Evolutionary conservation across 768 basidiomycete genomes (phyloP).

Genomic region (Hirschioporus abietinus): DNA sequence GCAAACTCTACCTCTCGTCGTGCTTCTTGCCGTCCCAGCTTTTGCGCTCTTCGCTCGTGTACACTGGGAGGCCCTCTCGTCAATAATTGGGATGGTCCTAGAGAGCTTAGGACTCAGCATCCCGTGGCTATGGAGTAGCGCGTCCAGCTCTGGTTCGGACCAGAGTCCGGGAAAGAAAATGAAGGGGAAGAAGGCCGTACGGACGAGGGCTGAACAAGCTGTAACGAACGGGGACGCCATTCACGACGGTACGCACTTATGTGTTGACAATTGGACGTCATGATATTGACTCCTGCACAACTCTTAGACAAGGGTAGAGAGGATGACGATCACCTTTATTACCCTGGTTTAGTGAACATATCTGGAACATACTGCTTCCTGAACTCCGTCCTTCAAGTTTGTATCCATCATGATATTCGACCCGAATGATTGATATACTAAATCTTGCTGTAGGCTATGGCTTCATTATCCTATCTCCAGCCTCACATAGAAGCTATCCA

Average conservation of each 20-base stretch:
- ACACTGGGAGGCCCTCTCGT: constrained; percentile 19
- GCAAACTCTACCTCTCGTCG: constrained; percentile 53
- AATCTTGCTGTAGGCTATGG: constrained; percentile 62
- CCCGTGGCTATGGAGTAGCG: constrained; percentile 56
- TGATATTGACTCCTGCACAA: neutral
- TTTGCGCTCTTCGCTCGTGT: constrained; percentile 26
- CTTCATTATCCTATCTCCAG: constrained; percentile 79
- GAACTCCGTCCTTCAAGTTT: constrained; percentile 90
- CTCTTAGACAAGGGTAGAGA: constrained; percentile 5
- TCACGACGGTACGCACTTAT: constrained; percentile 21
- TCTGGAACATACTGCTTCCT: constrained; percentile 97
- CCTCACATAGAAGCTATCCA: constrained; percentile 75
- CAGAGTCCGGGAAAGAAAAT: constrained; percentile 35
- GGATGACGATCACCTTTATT: constrained; percentile 41
- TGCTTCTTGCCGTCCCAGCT: constrained; percentile 42
- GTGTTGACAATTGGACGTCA: neutral
- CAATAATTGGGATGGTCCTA: constrained; percentile 45
- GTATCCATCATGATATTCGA: constrained; percentile 11
- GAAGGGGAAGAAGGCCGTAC: constrained; percentile 42
- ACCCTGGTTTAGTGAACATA: constrained; percentile 91
- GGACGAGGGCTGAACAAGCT: constrained; percentile 54
- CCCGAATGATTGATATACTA: constrained; percentile 15
- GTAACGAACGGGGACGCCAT: constrained; percentile 32
- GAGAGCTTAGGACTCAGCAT: constrained; percentile 49
- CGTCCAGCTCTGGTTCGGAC: constrained; percentile 18